Evolutionary conservation across 192 early-diverging fungal species (phyloP).

Genomic region (Entomortierella chlamydospora): DNA sequence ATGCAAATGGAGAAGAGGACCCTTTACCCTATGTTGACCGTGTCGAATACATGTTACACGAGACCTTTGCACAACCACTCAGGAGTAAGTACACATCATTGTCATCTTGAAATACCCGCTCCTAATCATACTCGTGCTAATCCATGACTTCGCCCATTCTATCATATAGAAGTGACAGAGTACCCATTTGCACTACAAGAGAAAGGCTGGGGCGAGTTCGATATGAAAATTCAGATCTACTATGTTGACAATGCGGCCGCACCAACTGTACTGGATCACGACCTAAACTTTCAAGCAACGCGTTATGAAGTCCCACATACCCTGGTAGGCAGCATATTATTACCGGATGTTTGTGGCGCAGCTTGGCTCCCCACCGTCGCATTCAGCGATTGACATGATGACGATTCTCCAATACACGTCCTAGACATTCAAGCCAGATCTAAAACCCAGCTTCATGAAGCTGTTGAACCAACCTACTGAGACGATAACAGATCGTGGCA

Average conservation of each 20-base stretch:
- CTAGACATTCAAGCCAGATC: slow-evolving; percentile 45
- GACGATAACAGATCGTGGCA: slow-evolving; percentile 17
- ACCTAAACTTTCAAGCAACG: slow-evolving; percentile 62
- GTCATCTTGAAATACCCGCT: not conserved
- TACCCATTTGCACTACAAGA: slow-evolving; percentile 64
- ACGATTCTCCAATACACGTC: not conserved
- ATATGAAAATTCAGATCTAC: slow-evolving; percentile 64
- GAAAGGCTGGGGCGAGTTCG: slow-evolving; percentile 74
- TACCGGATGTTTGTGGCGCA: no score
- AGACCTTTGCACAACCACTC: slow-evolving; percentile 58
- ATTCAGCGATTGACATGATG: no score
- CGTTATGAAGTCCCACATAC: slow-evolving; percentile 59
- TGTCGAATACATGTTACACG: slow-evolving; percentile 62
- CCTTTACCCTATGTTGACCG: slow-evolving; percentile 54
- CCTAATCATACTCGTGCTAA: not conserved
- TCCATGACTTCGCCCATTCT: no score
- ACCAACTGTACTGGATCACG: slow-evolving; percentile 58
- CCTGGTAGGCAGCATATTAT: slow-evolving; percentile 39
- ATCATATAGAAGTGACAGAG: slow-evolving; percentile 60
- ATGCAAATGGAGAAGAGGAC: slow-evolving; percentile 52
- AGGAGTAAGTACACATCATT: slow-evolving; percentile 42
- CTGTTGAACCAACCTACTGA: slow-evolving; percentile 34
- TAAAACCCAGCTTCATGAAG: slow-evolving; percentile 43
- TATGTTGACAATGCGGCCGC: slow-evolving; percentile 56
- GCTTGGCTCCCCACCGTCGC: no score